Evolutionary conservation across 371 early-diverging fungal genomes (phyloP).

Genomic region (Zancudomyces culisetae): DNA sequence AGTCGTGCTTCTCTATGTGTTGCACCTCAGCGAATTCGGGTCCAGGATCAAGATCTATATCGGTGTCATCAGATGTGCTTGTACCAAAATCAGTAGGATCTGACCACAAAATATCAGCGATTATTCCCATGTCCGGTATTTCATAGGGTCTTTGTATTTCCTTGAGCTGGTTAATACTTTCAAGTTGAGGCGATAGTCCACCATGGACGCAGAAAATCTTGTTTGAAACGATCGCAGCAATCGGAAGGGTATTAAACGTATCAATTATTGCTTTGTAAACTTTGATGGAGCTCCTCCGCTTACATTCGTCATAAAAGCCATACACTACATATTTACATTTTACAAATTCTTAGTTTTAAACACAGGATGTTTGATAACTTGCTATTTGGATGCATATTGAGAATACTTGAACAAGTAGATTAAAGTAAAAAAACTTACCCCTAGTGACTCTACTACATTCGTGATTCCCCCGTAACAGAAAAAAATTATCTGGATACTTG

Average conservation of each 20-base stretch:
- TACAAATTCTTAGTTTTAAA: too few species aligned
- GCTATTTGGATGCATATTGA: too few species aligned
- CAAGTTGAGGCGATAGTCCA: conserved; percentile 79
- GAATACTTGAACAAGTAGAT: too few species aligned
- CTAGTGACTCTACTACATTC: conserved; percentile 93
- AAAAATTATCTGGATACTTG: conserved; percentile 93
- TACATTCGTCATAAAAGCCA: conserved; percentile 98
- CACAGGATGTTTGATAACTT: too few species aligned
- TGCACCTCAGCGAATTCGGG: too few species aligned
- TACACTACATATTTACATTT: conserved; percentile 51
- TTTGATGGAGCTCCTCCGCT: conserved; percentile 78
- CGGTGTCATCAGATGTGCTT: too few species aligned
- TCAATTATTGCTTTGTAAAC: conserved; percentile 86
- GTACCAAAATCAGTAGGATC: too few species aligned
- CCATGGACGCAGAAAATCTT: conserved; percentile 96
- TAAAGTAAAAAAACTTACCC: conserved; percentile 43
- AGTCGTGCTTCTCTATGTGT: too few species aligned
- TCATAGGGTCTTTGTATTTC: conserved; percentile 83
- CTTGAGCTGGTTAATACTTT: conserved; percentile 76
- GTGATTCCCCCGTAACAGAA: conserved; percentile 94
- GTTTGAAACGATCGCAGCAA: conserved; percentile 82
- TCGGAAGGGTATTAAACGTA: conserved; percentile 84
- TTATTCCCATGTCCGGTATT: conserved; percentile 79
- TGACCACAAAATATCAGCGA: conserved; percentile 92
- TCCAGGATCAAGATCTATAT: too few species aligned